Evolutionary conservation across 2,329 filamentous ascomycete genomes (phyloP).

Genomic region (Blastomyces percursus): DNA sequence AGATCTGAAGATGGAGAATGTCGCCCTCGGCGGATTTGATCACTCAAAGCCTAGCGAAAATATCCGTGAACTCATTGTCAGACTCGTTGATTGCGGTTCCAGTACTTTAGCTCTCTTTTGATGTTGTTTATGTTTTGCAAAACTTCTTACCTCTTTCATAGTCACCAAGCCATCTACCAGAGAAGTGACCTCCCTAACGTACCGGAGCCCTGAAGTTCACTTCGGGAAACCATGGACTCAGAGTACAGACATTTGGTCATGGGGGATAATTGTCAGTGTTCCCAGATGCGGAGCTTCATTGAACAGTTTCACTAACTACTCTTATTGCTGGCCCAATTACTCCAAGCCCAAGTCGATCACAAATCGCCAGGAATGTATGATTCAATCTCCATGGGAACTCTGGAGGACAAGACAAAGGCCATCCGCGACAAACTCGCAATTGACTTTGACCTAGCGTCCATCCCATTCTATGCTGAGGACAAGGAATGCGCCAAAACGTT

Average conservation of each 20-base stretch:
- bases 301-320: not conserved
- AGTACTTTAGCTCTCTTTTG: constrained; percentile 9
- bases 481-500: constrained; percentile 9
- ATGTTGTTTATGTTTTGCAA: not conserved
- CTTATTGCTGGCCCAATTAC: constrained; percentile 12
- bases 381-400: constrained; percentile 9
- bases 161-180: constrained; percentile 11
- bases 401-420: constrained; percentile 11
- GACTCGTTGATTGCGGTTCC: constrained; percentile 13
- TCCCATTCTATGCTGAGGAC: constrained; percentile 13
- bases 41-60: constrained; percentile 12
- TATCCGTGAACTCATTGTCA: constrained; percentile 12
- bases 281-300: not conserved
- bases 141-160: constrained; percentile 7
- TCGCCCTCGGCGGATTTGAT: constrained; percentile 11
- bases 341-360: constrained; percentile 13
- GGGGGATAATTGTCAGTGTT: constrained; percentile 15
- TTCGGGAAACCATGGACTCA: constrained; percentile 14
- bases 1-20: constrained; percentile 17
- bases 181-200: constrained; percentile 14
- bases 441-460: constrained; percentile 11
- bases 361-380: constrained; percentile 14
- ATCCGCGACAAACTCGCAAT: constrained; percentile 13
- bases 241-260: constrained; percentile 15
- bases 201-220: constrained; percentile 14